phyloP scores from a whole-genome alignment of 129 eudicot genomes.

The Tagetes patula region DNA sequence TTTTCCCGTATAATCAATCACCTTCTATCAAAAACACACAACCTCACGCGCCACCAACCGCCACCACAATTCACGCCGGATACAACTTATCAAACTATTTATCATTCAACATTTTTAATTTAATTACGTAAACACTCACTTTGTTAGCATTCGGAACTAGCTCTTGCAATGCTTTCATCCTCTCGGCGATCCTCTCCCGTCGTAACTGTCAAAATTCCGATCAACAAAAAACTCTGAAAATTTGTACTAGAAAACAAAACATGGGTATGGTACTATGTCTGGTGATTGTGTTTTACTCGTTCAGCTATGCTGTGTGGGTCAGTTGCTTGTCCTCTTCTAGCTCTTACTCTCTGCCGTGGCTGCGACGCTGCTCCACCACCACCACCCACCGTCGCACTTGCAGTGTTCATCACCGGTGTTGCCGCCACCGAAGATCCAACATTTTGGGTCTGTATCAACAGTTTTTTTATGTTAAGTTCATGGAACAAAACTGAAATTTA shows the following conservation, averaged over 20 bases:
- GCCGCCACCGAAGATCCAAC: conserved; percentile 43
- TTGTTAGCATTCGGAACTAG: conserved; percentile 83
- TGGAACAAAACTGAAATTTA: neutral
- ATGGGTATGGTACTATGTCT: neutral
- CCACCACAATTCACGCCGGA: conserved; percentile 20
- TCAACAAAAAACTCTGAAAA: neutral
- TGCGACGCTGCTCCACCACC: conserved; percentile 58
- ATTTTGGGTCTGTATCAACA: conserved; percentile 44
- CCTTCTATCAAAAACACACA: conserved; percentile 27
- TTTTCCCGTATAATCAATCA: conserved; percentile 38
- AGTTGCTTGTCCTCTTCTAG: conserved; percentile 89
- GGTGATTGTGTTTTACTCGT: conserved; percentile 43
- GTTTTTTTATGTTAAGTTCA: neutral
- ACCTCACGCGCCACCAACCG: conserved; percentile 28
- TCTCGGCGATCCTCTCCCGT: conserved; percentile 87
- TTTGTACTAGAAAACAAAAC: conserved; percentile 23
- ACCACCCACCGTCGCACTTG: conserved; percentile 41
- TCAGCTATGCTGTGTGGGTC: conserved; percentile 91
- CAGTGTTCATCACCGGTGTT: conserved; percentile 40
- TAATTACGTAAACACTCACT: conserved; percentile 33
- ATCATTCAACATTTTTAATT: neutral
- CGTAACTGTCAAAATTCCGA: conserved; percentile 55
- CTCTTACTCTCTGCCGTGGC: conserved; percentile 82
- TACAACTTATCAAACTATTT: neutral
- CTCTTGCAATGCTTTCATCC: conserved; percentile 82